Percentiles rank a stretch among this genome's conserved stretches.
These are phyloP conservation scores for Pythium volutum DNA, from an alignment of 352 stramenopile species.

Conservation along the genomic window DNA sequence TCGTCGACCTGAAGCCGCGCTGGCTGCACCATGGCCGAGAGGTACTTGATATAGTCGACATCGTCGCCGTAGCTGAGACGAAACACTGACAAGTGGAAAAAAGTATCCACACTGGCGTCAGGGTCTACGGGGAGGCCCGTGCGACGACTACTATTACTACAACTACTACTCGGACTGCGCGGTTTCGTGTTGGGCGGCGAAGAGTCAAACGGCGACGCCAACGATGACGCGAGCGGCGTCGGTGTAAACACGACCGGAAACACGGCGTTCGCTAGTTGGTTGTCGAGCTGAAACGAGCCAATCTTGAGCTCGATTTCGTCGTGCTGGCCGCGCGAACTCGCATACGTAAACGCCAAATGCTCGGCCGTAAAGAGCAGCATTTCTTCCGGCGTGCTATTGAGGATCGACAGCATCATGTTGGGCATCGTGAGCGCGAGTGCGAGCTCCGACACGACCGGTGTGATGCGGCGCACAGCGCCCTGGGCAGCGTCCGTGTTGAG, in stretches of 20 bases:
- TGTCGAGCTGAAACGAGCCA: conserved; percentile 80
- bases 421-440: conserved; percentile 58
- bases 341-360: conserved; percentile 63
- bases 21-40: conserved; percentile 80
- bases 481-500: conserved; percentile 21
- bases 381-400: conserved; percentile 73
- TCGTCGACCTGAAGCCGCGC: conserved; percentile 58
- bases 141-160: neutral
- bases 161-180: conserved; percentile 6
- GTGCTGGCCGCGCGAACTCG: conserved; percentile 64
- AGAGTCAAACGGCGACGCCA: conserved; percentile 26
- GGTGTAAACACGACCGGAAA: conserved; percentile 84
- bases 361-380: conserved; percentile 69
- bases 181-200: conserved; percentile 24
- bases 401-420: conserved; percentile 62
- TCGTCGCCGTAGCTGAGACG: conserved; percentile 77
- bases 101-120: conserved; percentile 31
- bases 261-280: conserved; percentile 66
- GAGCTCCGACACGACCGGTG: conserved; percentile 47
- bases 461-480: conserved; percentile 10
- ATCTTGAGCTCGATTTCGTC: conserved; percentile 84
- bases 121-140: conserved; percentile 22
- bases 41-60: conserved; percentile 88
- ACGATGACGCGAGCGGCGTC: conserved; percentile 40
- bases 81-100: conserved; percentile 78